A percentile compares a stretch with the other conserved stretches of the same genome.
phyloP scores from a whole-genome alignment of 2,329 filamentous ascomycete genomes.

The Kalaharituber pfeilii region DNA sequence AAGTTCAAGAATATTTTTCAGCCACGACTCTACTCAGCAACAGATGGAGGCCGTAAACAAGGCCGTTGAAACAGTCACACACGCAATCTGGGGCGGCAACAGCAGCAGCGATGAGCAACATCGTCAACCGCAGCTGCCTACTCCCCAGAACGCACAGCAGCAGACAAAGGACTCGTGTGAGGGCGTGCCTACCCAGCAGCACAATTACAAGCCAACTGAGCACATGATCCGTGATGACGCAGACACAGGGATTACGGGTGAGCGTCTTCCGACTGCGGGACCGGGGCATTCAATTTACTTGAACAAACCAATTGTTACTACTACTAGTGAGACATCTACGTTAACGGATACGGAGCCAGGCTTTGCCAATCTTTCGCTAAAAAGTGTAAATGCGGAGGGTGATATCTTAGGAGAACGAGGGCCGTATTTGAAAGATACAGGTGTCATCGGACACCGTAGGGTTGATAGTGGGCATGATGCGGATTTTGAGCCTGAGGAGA shows the following conservation, averaged over 20 bases:
- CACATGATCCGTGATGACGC: not conserved
- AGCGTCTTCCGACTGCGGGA: not conserved
- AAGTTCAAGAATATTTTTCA: too few species aligned
- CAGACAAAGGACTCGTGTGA: not conserved
- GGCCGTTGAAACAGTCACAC: slow-evolving; percentile 6
- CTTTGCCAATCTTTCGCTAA: not conserved
- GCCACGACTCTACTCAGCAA: too few species aligned
- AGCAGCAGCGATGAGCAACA: too few species aligned
- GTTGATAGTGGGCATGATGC: not conserved
- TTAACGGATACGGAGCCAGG: not conserved
- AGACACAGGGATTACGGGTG: not conserved
- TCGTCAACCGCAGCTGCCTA: too few species aligned
- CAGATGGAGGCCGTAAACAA: slow-evolving; percentile 16
- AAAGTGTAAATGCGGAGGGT: too few species aligned
- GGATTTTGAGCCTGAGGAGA: not conserved
- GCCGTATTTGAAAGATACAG: not conserved
- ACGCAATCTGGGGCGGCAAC: slow-evolving; percentile 3
- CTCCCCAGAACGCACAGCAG: too few species aligned
- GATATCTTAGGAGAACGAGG: too few species aligned
- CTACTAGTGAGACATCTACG: not conserved
- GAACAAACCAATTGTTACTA: slow-evolving; percentile 4
- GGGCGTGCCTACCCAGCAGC: not conserved
- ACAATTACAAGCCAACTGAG: not conserved
- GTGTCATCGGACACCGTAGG: not conserved
- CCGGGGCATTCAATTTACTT: not conserved